Base-by-base conservation (phyloP, 2,329 filamentous ascomycete genomes). In the Elsinoe batatas region DNA sequence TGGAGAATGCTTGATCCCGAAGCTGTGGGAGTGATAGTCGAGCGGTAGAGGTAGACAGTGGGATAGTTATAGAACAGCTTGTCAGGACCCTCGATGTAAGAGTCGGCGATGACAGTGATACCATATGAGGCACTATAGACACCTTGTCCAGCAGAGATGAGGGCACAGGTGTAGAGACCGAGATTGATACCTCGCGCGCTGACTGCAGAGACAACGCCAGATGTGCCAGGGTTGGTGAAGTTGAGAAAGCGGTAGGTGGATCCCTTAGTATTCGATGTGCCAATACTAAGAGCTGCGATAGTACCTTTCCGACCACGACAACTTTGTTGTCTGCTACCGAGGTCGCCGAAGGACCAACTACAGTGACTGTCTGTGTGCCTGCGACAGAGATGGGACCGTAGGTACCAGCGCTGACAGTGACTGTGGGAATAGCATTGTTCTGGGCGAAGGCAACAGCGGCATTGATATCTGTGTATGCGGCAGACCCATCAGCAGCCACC, bases 401-500 rank as follows among this genome's bases (percentile, higher is more conserved):
- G 0, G 72, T 75, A 10, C 74, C 75, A 0, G 72, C 68, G 4
- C 71, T 66, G 15, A 76, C 66, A 11, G 70, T 69, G 1, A 77
- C 72, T 0, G 74, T 75, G 1, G 74, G 67, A 17, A 72, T 65
- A 1, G 64, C 68, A 50, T 68, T 69, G 47, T 61, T 67, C 58
- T 75, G 69, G 1, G 75, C 75, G 32, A 71, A 72, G 3, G 68
- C 63, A n/a, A 77, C 67, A 35, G 74, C 74, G 4, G 51, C 35
- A n/a, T 54, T 54, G 51, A 54, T 54, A 22, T 54, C 51, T n/a
- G 36, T 54, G 38, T 54, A 54, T 49, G 74, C 70, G 13, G 69
- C 74, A 26, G 66, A 70, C 26, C 72, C 71, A 59, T 75, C 73
- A 1, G 67, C 57, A n/a, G 74, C 73, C 49, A 77, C 74, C 1